Conservation (phyloP, 2,329 filamentous ascomycete species). For the Neonectria ditissima region DNA sequence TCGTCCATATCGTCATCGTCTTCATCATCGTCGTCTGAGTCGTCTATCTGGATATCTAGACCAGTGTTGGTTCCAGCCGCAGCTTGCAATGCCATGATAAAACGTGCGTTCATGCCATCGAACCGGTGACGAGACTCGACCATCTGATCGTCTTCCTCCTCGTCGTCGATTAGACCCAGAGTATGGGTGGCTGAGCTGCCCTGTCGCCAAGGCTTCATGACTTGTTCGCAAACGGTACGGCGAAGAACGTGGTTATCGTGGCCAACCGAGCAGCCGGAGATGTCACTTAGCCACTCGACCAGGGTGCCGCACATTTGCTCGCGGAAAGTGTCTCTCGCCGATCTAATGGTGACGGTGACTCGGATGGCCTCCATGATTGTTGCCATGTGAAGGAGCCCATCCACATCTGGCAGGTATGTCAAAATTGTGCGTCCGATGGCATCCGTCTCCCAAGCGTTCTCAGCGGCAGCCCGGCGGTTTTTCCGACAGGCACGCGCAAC, state of each 20-base stretch:
- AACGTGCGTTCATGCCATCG: slow-evolving; percentile 51
- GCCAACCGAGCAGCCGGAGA: slow-evolving; percentile 88
- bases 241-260: slow-evolving; percentile 83
- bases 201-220: slow-evolving; percentile 87
- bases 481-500: slow-evolving; percentile 89
- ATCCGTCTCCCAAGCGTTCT: slow-evolving; percentile 89
- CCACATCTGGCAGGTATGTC: slow-evolving; percentile 78
- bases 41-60: slow-evolving; percentile 47
- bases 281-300: slow-evolving; percentile 95
- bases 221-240: slow-evolving; percentile 87
- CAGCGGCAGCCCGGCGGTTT: slow-evolving; percentile 73
- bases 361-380: slow-evolving; percentile 94
- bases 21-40: slow-evolving; percentile 46
- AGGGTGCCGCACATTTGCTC: slow-evolving; percentile 99
- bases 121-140: slow-evolving; percentile 51
- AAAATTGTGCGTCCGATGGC: slow-evolving; percentile 88
- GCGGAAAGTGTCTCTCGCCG: slow-evolving; percentile 92
- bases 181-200: slow-evolving; percentile 87
- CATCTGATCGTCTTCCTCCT: slow-evolving; percentile 62
- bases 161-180: slow-evolving; percentile 55
- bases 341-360: slow-evolving; percentile 93
- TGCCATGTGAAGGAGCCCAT: slow-evolving; percentile 80
- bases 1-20: slow-evolving; percentile 57
- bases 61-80: slow-evolving; percentile 46
- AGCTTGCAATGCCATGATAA: slow-evolving; percentile 53